Evolutionary conservation across 208 protist species (phyloP), one percentile per base, ranked within the genome.

Genomic region (Lotmaria passim): DNA sequence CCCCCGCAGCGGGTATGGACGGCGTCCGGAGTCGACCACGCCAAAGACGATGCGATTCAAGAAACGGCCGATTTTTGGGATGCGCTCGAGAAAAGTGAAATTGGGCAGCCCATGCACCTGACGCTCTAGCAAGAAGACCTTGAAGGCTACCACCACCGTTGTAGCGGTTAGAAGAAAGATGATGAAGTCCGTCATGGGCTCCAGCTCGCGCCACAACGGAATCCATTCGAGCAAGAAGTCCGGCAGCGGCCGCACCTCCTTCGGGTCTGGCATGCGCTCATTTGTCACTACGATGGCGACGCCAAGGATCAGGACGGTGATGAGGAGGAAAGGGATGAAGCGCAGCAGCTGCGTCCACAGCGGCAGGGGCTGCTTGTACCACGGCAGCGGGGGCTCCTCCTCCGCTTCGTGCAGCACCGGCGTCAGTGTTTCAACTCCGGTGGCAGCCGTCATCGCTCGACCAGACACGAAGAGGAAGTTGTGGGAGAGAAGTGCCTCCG

Each of bases 221-320:
- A 94, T 70, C 46, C 81, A 46, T 41, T 96, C 87, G 38, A 95
- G 81, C 23, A 85, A 52, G 28, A 94, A 62, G 51, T 96, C 91
- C 14, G 89, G 88, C 36, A 96, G 80, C 21, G 82, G 87, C 6
- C 51, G 72, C 52, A 86, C 80, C 19, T 76, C 21, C 41, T 79
- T 28, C 7, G 90, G 90, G 26, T 89, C 73, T 8, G 91, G 91
- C 91, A 96, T 96, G 0, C 89, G 86, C 43, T 19, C 77, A 66
- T 94, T 85, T 0, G 91, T 90, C 19, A 96, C 56, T 12, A 90
- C 23, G 21, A 96, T 67, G 15, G 86, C 85, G 3, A 41, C 77
- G 4, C 85, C 83, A 6, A 94, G 72, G 26, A 93, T 66, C 48
- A 92, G 39, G 17, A 79, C 73, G 5, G 75, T 70, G 60, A 87